Base-by-base conservation (phyloP, 192 early-diverging fungal genomes). In the Umbelopsis ramanniana region DNA sequence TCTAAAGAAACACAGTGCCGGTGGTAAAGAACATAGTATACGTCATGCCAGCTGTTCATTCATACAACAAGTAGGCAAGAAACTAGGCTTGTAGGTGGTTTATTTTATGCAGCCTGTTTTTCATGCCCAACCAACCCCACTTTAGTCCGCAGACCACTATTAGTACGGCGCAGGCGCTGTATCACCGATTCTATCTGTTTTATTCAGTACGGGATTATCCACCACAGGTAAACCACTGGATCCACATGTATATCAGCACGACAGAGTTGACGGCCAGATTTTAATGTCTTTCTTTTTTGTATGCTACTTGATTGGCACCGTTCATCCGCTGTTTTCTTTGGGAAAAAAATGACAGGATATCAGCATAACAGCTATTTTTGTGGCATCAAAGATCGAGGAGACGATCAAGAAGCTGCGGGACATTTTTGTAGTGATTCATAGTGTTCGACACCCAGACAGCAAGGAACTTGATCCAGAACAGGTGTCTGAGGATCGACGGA, bases 381-480 rank as follows among this genome's bases (percentile, higher is more conserved):
- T 95, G 1, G 91, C 92, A 4, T 90, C 88, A 50, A 96, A 96
- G 70, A 90, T 95, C 68, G 93, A 96, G 60, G 94, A 96, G 55
- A 95, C 93, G 0, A 88, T 91, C 52, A 96, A 96, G 68, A 92
- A 91, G 67, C 78, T 93, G 23, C 89, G 91, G 67, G 94, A 96
- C 68, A 90, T 96, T 7, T 82, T 93, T 48, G 81, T 92, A 4
- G 86, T 83, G 35, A 86, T 88, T 0, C 88, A 87, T 43, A 75
- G 79, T 37, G 76, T 86, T n/a, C 66, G 77, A 38, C 79, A 86
- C 48, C 83, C 87, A 1, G 76, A 83, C 8, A 76, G 75, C 17
- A 70, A 84, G 37, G 87, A 90, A 72, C 78, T 85, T 37, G 84
- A 89, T 68, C 74, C 81, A 22, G 87, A 88, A 47, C 79, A 91